These are phyloP conservation scores for Neurospora terricola DNA, from an alignment of 495 filamentous ascomycete genomes.

Conservation along the genomic window DNA sequence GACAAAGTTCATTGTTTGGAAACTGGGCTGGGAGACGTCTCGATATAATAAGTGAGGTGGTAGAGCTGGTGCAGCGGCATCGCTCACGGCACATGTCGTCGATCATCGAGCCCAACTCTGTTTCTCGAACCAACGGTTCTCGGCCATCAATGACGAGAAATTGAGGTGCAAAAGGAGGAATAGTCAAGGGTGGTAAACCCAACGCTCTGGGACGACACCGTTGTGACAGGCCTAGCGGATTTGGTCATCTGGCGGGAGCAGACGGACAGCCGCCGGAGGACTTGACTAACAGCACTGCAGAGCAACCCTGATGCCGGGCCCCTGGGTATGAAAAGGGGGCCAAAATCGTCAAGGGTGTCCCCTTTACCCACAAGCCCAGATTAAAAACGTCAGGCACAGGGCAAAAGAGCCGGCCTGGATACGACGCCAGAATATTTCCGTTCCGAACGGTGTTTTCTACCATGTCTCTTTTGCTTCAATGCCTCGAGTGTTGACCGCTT, in stretches of 20 bases:
- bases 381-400: not conserved
- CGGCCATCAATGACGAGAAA: not conserved
- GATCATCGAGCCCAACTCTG: not conserved
- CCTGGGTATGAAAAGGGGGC: not conserved
- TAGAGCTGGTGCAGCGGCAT: not conserved
- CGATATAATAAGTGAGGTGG: not conserved
- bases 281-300: not conserved
- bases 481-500: not conserved
- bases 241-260: not conserved
- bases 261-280: not conserved
- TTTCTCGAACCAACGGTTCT: not conserved
- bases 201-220: not conserved
- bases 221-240: not conserved
- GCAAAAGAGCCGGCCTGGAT: not conserved
- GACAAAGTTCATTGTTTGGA: not conserved
- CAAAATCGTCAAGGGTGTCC: not conserved
- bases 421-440: not conserved
- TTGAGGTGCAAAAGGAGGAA: not conserved
- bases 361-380: not conserved
- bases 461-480: not conserved
- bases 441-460: not conserved
- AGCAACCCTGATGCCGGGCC: not conserved
- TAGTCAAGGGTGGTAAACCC: not conserved
- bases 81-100: not conserved
- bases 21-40: not conserved